Base-by-base conservation (phyloP, 2,329 filamentous ascomycete species). In the Daldinia eschscholtzii region DNA sequence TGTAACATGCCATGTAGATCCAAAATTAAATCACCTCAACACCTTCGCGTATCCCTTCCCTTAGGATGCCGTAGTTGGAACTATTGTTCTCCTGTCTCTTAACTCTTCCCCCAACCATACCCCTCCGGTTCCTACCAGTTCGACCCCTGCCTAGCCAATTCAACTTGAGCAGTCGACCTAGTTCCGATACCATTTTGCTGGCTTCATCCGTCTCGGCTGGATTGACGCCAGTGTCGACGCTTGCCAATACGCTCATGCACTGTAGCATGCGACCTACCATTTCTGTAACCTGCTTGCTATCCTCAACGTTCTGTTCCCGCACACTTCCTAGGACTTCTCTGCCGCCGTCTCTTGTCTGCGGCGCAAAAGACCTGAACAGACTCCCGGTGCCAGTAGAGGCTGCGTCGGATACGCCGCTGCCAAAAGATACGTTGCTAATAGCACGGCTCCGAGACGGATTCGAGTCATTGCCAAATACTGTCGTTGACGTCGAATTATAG, bases 181-280 rank as follows among this genome's bases (percentile, higher is more conserved):
- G 83, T 76, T 94, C 88, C 69, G 95, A 92, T 76, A 98, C 92
- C 80, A 91, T 93, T 64, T 86, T 87, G 77, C 95, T 93, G 1
- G 88, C 86, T 41, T 91, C 89, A 71, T 97, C 93, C 4, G 76
- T 61, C 10, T 53, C 57, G 3, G 60, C 62, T 33, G 7, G 73
- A 72, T 48, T 75, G 74, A n/a, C 70, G 6, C 66, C 67, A 4
- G 70, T 70, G 20, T 84, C 91, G 12, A 97, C 88, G 69, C 90
- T 91, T 2, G 93, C 92, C 23, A 99, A 84, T 6, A 99, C 94
- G 78, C 92, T 95, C 80, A 98, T 91, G 80, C 96, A 99, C 82
- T 99, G 96, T 70, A 99, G 84, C 93, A 99, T 97, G 57, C 95
- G 86, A 0, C 94, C 96, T 0, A 98, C 94, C 73, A 95, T 97